These are phyloP conservation scores for Leccinum imitatum DNA, from an alignment of 768 basidiomycete genomes.

Conservation along the genomic window DNA sequence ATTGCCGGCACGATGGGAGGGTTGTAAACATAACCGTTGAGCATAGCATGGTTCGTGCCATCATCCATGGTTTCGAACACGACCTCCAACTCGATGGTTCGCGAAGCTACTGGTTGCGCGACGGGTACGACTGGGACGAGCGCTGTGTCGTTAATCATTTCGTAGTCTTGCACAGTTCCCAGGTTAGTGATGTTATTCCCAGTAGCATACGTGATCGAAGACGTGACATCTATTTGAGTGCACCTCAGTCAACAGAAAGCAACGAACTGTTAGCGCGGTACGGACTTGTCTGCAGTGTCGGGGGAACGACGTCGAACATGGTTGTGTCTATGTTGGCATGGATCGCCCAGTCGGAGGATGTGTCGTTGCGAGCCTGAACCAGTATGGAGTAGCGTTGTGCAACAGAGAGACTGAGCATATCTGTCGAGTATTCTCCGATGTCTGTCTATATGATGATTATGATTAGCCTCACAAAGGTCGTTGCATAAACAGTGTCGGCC, in stretches of 20 bases:
- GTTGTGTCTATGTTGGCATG: conserved; percentile 86
- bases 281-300: conserved; percentile 71
- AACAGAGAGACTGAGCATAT: conserved; percentile 71
- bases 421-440: conserved; percentile 68
- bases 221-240: conserved; percentile 63
- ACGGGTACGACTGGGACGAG: conserved; percentile 61
- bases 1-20: conserved; percentile 70
- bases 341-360: conserved; percentile 80
- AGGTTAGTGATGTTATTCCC: conserved; percentile 51
- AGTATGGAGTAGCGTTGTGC: conserved; percentile 94
- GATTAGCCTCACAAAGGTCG: background rate
- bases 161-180: conserved; percentile 55
- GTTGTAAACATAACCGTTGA: conserved; percentile 71
- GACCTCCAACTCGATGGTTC: conserved; percentile 67
- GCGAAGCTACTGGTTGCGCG: conserved; percentile 50
- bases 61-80: conserved; percentile 83
- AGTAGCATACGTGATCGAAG: conserved; percentile 74
- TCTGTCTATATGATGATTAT: conserved; percentile 53
- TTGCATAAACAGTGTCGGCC: conserved; percentile 23
- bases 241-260: background rate
- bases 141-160: conserved; percentile 61
- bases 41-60: conserved; percentile 81
- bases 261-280: conserved; percentile 7
- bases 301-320: conserved; percentile 88
- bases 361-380: conserved; percentile 88